Conservation (phyloP, 2,329 filamentous ascomycete genomes). For the Penicillium sp. region DNA sequence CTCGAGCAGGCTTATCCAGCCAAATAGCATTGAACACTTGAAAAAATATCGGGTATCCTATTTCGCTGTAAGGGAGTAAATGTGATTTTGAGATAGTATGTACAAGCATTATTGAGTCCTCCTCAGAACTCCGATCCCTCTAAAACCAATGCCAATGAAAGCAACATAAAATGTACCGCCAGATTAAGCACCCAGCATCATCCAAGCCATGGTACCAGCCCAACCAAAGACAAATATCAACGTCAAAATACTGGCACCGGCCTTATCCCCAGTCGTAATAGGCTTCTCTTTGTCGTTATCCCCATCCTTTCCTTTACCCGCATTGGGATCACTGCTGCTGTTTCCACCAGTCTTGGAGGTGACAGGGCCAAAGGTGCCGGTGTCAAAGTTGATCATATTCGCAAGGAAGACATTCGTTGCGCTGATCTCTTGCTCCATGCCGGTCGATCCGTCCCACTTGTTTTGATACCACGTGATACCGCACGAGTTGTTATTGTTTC, state of each 20-base stretch:
- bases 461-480: constrained; percentile 61
- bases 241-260: constrained; percentile 43
- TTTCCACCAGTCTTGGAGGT: constrained; percentile 56
- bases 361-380: constrained; percentile 49
- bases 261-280: constrained; percentile 37
- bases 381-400: constrained; percentile 51
- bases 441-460: constrained; percentile 56
- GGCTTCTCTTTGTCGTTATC: constrained; percentile 10
- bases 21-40: too few relatives aligned
- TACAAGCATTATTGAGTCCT: not conserved
- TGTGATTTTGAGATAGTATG: not conserved
- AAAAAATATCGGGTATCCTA: not conserved
- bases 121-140: constrained; percentile 3
- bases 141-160: not conserved
- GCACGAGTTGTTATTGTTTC: constrained; percentile 59
- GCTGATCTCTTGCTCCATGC: constrained; percentile 69
- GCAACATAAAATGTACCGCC: not conserved
- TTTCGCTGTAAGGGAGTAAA: not conserved
- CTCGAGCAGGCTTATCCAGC: too few relatives aligned
- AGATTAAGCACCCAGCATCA: constrained; percentile 29
- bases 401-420: constrained; percentile 65
- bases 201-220: constrained; percentile 33
- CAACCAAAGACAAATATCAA: constrained; percentile 31
- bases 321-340: constrained; percentile 40
- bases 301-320: constrained; percentile 24